phyloP scores from a whole-genome alignment of 768 basidiomycete genomes.

The Dioszegia crocea region DNA sequence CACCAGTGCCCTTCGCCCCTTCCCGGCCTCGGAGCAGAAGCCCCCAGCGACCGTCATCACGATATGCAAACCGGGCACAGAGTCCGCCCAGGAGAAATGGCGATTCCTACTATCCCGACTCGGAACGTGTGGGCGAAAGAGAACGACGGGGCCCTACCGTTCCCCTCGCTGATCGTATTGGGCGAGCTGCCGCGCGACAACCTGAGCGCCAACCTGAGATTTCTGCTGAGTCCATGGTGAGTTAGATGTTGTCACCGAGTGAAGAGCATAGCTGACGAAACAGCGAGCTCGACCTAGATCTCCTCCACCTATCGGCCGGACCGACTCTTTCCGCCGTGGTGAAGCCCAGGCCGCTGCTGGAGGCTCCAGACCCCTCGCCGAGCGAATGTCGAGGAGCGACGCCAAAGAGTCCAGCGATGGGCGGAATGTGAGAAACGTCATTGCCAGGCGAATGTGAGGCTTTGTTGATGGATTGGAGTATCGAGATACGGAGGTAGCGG shows the following conservation, averaged over 20 bases:
- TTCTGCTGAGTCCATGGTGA: not conserved
- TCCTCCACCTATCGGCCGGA: not conserved
- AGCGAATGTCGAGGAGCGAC: slow-evolving; percentile 6
- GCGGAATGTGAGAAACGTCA: not conserved
- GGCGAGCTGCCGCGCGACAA: not conserved
- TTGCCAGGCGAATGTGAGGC: not conserved
- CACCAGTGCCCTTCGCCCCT: not conserved
- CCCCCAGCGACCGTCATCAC: not conserved
- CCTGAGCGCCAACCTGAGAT: not conserved
- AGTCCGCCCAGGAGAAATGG: slow-evolving; percentile 5
- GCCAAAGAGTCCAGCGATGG: not conserved
- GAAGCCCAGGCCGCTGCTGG: not conserved
- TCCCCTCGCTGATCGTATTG: not conserved
- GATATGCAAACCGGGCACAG: not conserved
- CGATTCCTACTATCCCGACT: slow-evolving; percentile 6
- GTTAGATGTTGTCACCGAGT: not conserved
- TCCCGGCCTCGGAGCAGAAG: not conserved
- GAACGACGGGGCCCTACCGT: not conserved
- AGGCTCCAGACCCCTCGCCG: not conserved
- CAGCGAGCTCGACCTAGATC: slow-evolving; percentile 5
- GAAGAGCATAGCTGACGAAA: not conserved
- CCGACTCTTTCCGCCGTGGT: not conserved
- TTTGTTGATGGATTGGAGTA: not conserved
- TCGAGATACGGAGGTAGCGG: too few species aligned
- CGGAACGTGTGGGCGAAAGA: not conserved